phyloP scores from a whole-genome alignment of 208 protist genomes.

The Trypanosoma avium region DNA sequence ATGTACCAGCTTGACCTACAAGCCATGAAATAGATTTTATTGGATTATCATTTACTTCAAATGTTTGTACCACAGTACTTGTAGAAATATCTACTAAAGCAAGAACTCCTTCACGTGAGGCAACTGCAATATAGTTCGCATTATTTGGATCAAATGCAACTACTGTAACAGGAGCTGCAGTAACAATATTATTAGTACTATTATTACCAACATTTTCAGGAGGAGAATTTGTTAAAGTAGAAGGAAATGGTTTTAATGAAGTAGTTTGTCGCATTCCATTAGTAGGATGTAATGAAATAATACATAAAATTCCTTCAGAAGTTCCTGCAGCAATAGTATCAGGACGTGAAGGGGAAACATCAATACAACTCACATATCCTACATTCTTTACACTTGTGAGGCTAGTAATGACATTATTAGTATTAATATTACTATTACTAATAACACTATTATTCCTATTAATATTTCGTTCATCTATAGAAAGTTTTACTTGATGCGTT shows the following conservation, averaged over 20 bases:
- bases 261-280: constrained; percentile 55
- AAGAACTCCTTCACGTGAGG: constrained; percentile 68
- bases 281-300: constrained; percentile 65
- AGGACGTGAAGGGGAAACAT: constrained; percentile 52
- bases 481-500: constrained; percentile 15
- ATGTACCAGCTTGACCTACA: constrained; percentile 48
- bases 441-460: background rate
- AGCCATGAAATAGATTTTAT: constrained; percentile 76
- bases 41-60: constrained; percentile 30
- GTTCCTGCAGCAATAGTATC: constrained; percentile 80
- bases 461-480: background rate
- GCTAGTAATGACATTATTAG: too few relatives aligned
- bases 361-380: constrained; percentile 63
- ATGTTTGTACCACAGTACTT: constrained; percentile 49
- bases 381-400: too few relatives aligned
- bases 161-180: constrained; percentile 41
- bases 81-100: constrained; percentile 54
- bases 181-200: constrained; percentile 23
- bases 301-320: constrained; percentile 56
- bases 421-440: background rate
- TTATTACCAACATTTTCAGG: constrained; percentile 18
- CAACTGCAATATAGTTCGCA: constrained; percentile 64
- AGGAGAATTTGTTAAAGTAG: background rate
- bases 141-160: constrained; percentile 75
- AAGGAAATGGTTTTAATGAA: constrained; percentile 58